phyloP scores from a whole-genome alignment of 352 stramenopile species.

The Globisporangium alternatum region DNA sequence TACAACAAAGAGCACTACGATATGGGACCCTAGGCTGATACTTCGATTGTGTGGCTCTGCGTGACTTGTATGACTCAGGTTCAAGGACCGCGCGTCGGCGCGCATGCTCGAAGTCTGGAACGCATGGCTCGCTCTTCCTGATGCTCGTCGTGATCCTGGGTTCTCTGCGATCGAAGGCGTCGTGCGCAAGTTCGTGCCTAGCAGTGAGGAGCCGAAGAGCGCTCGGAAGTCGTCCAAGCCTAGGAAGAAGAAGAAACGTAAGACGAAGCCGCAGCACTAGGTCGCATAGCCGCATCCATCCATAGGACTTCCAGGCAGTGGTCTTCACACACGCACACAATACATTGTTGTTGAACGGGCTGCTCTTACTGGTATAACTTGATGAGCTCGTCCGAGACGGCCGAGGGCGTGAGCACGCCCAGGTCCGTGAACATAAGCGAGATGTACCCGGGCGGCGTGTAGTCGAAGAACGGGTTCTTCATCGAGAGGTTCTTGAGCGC shows the following conservation, averaged over 20 bases:
- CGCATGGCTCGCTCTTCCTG: conserved; percentile 49
- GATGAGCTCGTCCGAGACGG: conserved; percentile 98
- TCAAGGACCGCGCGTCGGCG: conserved; percentile 60
- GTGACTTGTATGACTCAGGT: conserved; percentile 24
- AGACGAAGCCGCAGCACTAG: not conserved
- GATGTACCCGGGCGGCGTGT: conserved; percentile 97
- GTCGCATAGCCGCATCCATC: not conserved
- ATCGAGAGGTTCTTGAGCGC: conserved; percentile 68
- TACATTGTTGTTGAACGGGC: conserved; percentile 11
- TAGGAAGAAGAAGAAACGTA: conserved; percentile 6
- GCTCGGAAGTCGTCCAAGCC: conserved; percentile 6
- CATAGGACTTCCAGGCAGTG: not conserved
- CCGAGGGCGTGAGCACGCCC: conserved; percentile 96
- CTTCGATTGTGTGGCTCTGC: not conserved
- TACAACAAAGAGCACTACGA: not conserved
- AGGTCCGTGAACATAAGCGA: conserved; percentile 98
- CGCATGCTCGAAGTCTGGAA: conserved; percentile 74
- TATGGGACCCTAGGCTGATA: not conserved
- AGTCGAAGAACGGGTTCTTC: conserved; percentile 93
- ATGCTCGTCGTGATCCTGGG: conserved; percentile 42
- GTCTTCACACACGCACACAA: not conserved
- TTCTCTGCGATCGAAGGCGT: conserved; percentile 48
- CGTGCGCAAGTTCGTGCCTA: conserved; percentile 46
- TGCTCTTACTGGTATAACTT: conserved; percentile 94
- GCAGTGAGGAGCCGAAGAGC: conserved; percentile 2